Evolutionary conservation across 768 basidiomycete genomes (phyloP), one percentile per base, ranked within the genome.

Genomic region (Leucocoprinus leucothites): DNA sequence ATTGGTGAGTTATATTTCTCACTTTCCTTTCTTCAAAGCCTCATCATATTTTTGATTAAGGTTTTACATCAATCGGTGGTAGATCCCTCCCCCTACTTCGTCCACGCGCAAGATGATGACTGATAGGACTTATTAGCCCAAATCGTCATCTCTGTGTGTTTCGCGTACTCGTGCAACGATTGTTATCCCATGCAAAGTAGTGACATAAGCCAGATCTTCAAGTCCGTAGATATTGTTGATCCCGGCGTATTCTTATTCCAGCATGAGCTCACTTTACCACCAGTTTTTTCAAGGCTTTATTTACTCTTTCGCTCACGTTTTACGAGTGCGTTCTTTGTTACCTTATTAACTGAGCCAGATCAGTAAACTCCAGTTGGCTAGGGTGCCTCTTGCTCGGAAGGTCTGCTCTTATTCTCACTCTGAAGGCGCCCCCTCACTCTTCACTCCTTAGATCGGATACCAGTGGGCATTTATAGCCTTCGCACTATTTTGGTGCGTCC

Each of bases 81-180:
- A 54, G 53, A 64, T n/a, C n/a, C n/a, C n/a, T n/a, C n/a, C n/a
- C n/a, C n/a, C n/a, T n/a, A n/a, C n/a, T n/a, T n/a, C n/a, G n/a
- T n/a, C n/a, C n/a, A n/a, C n/a, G n/a, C n/a, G n/a, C n/a, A n/a
- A n/a, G n/a, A n/a, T n/a, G n/a, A 16, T n/a, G 6, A 31, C 31
- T 46, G 25, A 38, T 24, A 21, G 43, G n/a, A n/a, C 19, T 25
- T 21, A n/a, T 42, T 70, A 38, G 71, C 69, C 8, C 70, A 73
- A 59, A 71, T 73, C 22, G 57, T 71, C 22, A 64, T 63, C 5
- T 71, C 71, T 0, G 68, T 73, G 1, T 69, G 67, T 45, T 72
- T 71, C 58, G 71, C 72, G 1, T 72, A 74, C 48, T 71, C 70
- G 53, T 72, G 70, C 52, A 67, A 70, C 49, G 72, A 72, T 57